These are phyloP conservation scores for Bruguiera hainesii DNA, from an alignment of 441 rosid species.

Conservation along the genomic window DNA sequence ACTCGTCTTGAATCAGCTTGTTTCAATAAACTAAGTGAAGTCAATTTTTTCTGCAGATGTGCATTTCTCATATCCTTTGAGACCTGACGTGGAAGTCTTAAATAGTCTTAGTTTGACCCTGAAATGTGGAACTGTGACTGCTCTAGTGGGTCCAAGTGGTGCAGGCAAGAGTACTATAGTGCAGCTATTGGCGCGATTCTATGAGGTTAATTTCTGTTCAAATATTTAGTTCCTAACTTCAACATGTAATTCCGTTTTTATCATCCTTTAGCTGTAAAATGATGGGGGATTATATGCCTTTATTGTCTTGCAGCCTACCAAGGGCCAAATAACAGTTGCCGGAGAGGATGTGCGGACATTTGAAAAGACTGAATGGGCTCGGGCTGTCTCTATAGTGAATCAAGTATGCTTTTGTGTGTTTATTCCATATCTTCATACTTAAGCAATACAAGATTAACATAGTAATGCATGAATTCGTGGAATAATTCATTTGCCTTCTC, in stretches of 20 bases:
- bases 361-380: slow-evolving; percentile 94
- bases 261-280: slow-evolving; percentile 2
- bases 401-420: slow-evolving; percentile 47
- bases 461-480: neutral
- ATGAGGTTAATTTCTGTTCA: slow-evolving; percentile 51
- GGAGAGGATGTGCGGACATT: slow-evolving; percentile 90
- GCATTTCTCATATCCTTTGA: slow-evolving; percentile 80
- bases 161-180: slow-evolving; percentile 96
- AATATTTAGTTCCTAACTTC: neutral
- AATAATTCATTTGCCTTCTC: slow-evolving; percentile 1
- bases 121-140: slow-evolving; percentile 79
- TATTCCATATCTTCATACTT: neutral
- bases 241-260: neutral
- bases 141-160: slow-evolving; percentile 94
- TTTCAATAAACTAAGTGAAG: slow-evolving; percentile 6
- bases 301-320: slow-evolving; percentile 62
- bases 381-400: slow-evolving; percentile 81
- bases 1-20: too few relatives aligned
- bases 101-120: slow-evolving; percentile 66
- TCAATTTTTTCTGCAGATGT: slow-evolving; percentile 53
- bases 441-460: neutral
- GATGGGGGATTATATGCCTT: slow-evolving; percentile 10
- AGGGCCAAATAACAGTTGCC: slow-evolving; percentile 76
- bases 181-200: slow-evolving; percentile 88
- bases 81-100: slow-evolving; percentile 75